These are phyloP conservation scores for Leptographium procerum DNA, from an alignment of 2,329 filamentous ascomycete genomes.

Conservation along the genomic window DNA sequence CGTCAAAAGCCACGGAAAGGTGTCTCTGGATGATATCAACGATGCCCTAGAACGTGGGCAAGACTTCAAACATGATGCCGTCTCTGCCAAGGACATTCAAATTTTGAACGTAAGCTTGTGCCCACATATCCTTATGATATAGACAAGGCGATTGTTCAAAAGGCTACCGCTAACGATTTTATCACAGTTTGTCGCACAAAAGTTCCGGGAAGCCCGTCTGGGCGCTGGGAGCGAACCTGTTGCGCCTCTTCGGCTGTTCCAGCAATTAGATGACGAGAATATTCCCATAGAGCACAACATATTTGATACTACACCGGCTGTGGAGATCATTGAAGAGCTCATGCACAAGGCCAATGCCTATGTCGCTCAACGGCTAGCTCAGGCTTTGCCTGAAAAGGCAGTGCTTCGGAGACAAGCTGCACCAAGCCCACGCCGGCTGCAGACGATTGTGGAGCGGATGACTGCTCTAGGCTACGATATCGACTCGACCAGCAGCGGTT, in stretches of 20 bases:
- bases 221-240: slow-evolving; percentile 69
- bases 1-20: slow-evolving; percentile 79
- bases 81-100: slow-evolving; percentile 65
- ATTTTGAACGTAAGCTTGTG: slow-evolving; percentile 54
- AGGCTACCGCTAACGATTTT: slow-evolving; percentile 15
- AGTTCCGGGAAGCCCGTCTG: slow-evolving; percentile 81
- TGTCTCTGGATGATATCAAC: slow-evolving; percentile 80
- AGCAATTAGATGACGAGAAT: slow-evolving; percentile 96
- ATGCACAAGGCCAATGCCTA: slow-evolving; percentile 86
- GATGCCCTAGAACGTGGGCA: slow-evolving; percentile 57
- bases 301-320: slow-evolving; percentile 79
- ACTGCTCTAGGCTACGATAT: slow-evolving; percentile 80
- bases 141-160: background rate
- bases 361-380: slow-evolving; percentile 72
- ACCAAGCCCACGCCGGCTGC: slow-evolving; percentile 78
- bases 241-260: slow-evolving; percentile 75
- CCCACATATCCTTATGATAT: background rate
- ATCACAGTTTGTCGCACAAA: slow-evolving; percentile 61
- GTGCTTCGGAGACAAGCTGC: slow-evolving; percentile 76
- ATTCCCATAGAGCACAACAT: slow-evolving; percentile 94
- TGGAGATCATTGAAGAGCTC: slow-evolving; percentile 90
- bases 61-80: slow-evolving; percentile 51
- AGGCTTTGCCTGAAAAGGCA: slow-evolving; percentile 80
- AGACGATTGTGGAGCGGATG: slow-evolving; percentile 90
- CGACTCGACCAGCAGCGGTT: slow-evolving; percentile 79